phyloP scores from a whole-genome alignment of 306 rosid species.

The Herpetospermum pedunculosum region DNA sequence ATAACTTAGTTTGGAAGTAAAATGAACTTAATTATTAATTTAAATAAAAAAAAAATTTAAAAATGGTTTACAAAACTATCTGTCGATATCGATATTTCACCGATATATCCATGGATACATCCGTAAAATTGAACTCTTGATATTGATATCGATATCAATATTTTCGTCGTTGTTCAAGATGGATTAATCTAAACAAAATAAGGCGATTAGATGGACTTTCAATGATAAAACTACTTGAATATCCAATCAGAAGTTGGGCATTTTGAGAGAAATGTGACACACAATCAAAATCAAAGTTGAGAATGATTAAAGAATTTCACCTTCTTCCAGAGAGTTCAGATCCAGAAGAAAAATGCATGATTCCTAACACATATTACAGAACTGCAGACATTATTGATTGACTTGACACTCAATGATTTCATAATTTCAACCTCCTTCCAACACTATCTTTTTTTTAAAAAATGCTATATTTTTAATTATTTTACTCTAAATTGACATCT shows the following conservation, averaged over 20 bases:
- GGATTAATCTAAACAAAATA: too few relatives aligned
- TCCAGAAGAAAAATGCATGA: background rate
- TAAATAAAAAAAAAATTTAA: too few relatives aligned
- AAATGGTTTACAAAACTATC: too few relatives aligned
- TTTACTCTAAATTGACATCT: too few relatives aligned
- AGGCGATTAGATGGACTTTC: background rate
- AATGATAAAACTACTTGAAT: conserved; percentile 1
- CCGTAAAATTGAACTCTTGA: too few relatives aligned
- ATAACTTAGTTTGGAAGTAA: too few relatives aligned
- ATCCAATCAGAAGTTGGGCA: background rate
- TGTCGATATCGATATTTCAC: too few relatives aligned
- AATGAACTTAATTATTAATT: too few relatives aligned
- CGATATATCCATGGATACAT: too few relatives aligned
- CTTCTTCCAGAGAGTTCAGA: background rate
- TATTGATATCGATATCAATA: too few relatives aligned
- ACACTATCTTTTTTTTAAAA: background rate
- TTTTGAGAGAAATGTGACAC: background rate
- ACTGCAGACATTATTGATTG: background rate
- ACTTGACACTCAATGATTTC: background rate
- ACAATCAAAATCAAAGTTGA: background rate
- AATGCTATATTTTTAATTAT: too few relatives aligned
- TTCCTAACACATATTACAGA: background rate
- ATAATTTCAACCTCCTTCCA: background rate
- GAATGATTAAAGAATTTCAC: conserved; percentile 2
- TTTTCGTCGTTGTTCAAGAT: too few relatives aligned